Evolutionary conservation across 1,139 yeast species (phyloP), one percentile per base, ranked within the genome.

Genomic region (Blastobotrys indianensis): DNA sequence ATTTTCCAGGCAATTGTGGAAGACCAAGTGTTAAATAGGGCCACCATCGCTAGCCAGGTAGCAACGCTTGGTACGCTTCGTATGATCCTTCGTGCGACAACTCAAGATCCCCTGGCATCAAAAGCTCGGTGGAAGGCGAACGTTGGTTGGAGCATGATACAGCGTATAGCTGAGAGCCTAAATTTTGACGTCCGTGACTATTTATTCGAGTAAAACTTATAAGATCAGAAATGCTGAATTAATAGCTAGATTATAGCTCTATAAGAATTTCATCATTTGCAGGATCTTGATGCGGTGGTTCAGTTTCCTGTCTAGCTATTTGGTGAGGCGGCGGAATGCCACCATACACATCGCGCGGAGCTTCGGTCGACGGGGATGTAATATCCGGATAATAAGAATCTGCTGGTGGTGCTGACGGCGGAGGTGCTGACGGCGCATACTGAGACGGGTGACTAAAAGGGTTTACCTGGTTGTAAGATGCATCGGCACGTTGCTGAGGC

Each of bases 101-200:
- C 37, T 13, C 66, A 75, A 3, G 87, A 82, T 58, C 74, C 78
- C 15, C 66, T 83, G 37, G 82, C 77, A 48, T 74, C 85, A 5
- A 73, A 77, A 53, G 75, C 82, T 1, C 68, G 80, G 49, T 82
- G 88, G 87, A 77, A 73, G 54, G 74, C 81, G 51, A 80, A 79
- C 54, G 73, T 79, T 12, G 67, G 73, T 36, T 80, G 80, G 78
- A 66, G 69, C 5, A 70, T 74, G 28, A 73, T 78, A 4, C 71
- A 72, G 48, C 62, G 66, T 15, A 61, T 82, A 10, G 78, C 87
- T 0, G 61, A 66, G 28, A 80, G 77, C 35, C 61, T 82, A 16
- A 65, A 69, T n/a, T 73, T 83, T 50, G 81, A 79, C 0, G 63
- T 82, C 2, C 70, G 68, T 20, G 76, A 74, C 42, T 82, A 77